Conservation (phyloP, 345 rosid species). For the Barbarea vulgaris region DNA sequence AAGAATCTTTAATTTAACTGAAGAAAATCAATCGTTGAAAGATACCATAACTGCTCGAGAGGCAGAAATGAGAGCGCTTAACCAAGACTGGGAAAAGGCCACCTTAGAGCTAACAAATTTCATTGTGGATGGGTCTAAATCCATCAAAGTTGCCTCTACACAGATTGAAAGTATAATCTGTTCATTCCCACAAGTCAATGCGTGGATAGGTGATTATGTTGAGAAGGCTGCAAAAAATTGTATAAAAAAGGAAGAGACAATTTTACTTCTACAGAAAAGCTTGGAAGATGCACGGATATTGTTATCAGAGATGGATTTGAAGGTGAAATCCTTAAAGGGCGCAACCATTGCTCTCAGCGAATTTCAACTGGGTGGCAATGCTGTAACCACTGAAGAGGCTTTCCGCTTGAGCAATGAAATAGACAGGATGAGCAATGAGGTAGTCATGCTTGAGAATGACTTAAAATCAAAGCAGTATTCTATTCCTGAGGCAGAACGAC, state of each 20-base stretch:
- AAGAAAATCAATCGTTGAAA: constrained; percentile 61
- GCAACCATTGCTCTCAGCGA: constrained; percentile 67
- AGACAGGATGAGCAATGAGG: constrained; percentile 51
- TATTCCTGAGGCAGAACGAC: constrained; percentile 51
- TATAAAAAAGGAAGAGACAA: constrained; percentile 79
- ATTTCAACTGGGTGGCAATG: constrained; percentile 46
- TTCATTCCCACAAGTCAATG: constrained; percentile 72
- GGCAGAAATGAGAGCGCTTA: constrained; percentile 51
- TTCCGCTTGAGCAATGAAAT: constrained; percentile 40
- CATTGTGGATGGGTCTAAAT: constrained; percentile 82
- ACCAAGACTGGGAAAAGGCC: constrained; percentile 84
- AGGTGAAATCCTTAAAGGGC: constrained; percentile 66
- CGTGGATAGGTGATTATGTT: constrained; percentile 62
- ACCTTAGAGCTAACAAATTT: constrained; percentile 78
- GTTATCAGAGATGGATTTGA: constrained; percentile 74
- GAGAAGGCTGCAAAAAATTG: constrained; percentile 76
- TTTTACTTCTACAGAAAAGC: constrained; percentile 71
- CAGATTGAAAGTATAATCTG: constrained; percentile 63
- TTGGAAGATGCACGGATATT: constrained; percentile 81
- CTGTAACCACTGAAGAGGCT: constrained; percentile 45
- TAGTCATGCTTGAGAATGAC: constrained; percentile 43
- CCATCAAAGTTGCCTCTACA: constrained; percentile 74
- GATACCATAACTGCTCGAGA: constrained; percentile 59
- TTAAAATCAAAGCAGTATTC: constrained; percentile 45
- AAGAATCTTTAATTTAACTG: constrained; percentile 49